A percentile compares a stretch with the other conserved stretches of the same genome.
Evolutionary conservation across 2,329 filamentous ascomycete genomes (phyloP).

Genomic region (Chaetomium globosum): DNA sequence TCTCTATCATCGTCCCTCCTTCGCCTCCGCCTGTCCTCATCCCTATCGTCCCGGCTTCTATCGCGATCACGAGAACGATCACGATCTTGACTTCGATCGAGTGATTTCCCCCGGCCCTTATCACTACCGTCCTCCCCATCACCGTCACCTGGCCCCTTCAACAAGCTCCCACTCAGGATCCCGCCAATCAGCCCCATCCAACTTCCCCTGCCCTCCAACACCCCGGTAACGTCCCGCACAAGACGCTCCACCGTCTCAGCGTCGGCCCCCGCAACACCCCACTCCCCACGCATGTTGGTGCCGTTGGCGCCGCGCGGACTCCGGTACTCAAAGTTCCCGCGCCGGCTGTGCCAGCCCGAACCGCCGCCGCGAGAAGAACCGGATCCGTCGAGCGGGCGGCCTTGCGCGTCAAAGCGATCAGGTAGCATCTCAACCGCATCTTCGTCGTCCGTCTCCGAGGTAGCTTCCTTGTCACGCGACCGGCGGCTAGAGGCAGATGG

Average conservation of each 20-base stretch:
- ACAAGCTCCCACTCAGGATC: conserved; percentile 37
- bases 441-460: conserved; percentile 41
- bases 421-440: conserved; percentile 50
- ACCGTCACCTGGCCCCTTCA: conserved; percentile 25
- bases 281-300: conserved; percentile 47
- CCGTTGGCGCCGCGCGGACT: conserved; percentile 34
- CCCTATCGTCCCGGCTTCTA: conserved; percentile 10
- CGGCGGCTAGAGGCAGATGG: conserved; percentile 36
- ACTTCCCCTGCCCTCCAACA: conserved; percentile 40
- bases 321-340: conserved; percentile 49
- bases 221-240: conserved; percentile 39
- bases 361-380: neutral
- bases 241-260: conserved; percentile 46
- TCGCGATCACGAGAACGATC: conserved; percentile 10
- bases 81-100: conserved; percentile 1
- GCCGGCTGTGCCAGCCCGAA: conserved; percentile 43
- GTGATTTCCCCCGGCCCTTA: conserved; percentile 6
- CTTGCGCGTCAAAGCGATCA: conserved; percentile 52
- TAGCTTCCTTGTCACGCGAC: neutral
- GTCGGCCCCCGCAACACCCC: conserved; percentile 52
- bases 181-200: conserved; percentile 40
- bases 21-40: conserved; percentile 14
- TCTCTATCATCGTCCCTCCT: conserved; percentile 14
- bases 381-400: conserved; percentile 45
- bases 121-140: neutral